phyloP scores from a whole-genome alignment of 148 eudicot species.

The Vaccinium corymbosum region DNA sequence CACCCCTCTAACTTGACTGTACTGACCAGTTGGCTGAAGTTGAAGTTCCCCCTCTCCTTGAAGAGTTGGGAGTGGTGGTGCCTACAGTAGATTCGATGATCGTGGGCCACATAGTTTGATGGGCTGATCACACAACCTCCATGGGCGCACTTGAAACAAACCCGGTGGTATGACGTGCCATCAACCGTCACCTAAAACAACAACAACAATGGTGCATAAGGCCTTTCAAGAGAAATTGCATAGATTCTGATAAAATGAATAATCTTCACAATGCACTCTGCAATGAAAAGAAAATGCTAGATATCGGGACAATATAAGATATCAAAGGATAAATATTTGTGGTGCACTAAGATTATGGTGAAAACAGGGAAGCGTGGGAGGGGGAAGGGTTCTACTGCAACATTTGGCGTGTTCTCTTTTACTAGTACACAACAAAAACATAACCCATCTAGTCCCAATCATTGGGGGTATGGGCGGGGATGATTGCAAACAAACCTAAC shows the following conservation, averaged over 20 bases:
- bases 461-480: too few relatives aligned
- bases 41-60: slow-evolving; percentile 86
- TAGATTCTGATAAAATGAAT: background rate
- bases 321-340: background rate
- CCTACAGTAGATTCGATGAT: slow-evolving; percentile 71
- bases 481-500: too few relatives aligned
- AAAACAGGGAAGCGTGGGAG: background rate
- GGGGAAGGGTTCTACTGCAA: background rate
- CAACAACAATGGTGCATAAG: background rate
- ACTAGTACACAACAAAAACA: too few relatives aligned
- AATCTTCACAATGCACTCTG: background rate
- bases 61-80: slow-evolving; percentile 89
- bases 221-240: background rate
- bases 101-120: slow-evolving; percentile 78
- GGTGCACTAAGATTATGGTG: background rate
- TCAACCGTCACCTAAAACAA: slow-evolving; percentile 70
- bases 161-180: slow-evolving; percentile 66
- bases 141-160: slow-evolving; percentile 75
- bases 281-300: background rate
- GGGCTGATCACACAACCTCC: slow-evolving; percentile 87
- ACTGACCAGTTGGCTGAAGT: slow-evolving; percentile 70
- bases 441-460: too few relatives aligned
- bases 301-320: background rate
- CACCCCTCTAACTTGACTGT: slow-evolving; percentile 26
- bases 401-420: background rate